These are phyloP conservation scores for Suillus plorans DNA, from an alignment of 768 basidiomycete genomes.

Conservation along the genomic window DNA sequence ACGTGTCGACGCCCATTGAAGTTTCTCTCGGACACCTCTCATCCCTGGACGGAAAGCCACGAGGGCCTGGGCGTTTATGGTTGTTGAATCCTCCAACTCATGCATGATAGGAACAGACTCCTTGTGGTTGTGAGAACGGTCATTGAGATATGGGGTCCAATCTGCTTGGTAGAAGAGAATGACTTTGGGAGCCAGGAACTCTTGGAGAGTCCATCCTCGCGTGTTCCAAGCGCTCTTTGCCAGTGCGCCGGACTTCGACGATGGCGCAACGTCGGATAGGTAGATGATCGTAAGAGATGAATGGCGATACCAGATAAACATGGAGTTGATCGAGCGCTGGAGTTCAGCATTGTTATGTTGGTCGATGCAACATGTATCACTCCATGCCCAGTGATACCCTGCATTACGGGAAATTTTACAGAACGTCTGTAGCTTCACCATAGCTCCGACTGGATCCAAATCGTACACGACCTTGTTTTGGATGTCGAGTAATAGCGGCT, in stretches of 20 bases:
- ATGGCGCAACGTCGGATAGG: background rate
- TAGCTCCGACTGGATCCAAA: background rate
- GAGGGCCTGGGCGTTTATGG: background rate
- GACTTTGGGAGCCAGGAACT: constrained; percentile 24
- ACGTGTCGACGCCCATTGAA: constrained; percentile 16
- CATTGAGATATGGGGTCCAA: constrained; percentile 17
- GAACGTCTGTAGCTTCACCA: background rate
- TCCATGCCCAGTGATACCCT: background rate
- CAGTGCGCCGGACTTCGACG: background rate
- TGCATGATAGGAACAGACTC: background rate
- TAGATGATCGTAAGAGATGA: constrained; percentile 9
- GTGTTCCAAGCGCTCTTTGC: constrained; percentile 16
- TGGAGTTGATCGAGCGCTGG: constrained; percentile 7
- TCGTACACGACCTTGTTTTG: background rate
- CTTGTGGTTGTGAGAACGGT: background rate
- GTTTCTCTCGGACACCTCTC: background rate
- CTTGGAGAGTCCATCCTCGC: constrained; percentile 30
- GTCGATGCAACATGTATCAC: background rate
- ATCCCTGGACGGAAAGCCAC: background rate
- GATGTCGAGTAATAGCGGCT: background rate
- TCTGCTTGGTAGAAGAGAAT: constrained; percentile 28
- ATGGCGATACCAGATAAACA: constrained; percentile 16
- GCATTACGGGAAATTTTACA: background rate
- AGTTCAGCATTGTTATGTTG: background rate
- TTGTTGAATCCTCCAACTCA: background rate